phyloP scores from a whole-genome alignment of 1,284 basidiomycete species.

The Inonotus obliquus region DNA sequence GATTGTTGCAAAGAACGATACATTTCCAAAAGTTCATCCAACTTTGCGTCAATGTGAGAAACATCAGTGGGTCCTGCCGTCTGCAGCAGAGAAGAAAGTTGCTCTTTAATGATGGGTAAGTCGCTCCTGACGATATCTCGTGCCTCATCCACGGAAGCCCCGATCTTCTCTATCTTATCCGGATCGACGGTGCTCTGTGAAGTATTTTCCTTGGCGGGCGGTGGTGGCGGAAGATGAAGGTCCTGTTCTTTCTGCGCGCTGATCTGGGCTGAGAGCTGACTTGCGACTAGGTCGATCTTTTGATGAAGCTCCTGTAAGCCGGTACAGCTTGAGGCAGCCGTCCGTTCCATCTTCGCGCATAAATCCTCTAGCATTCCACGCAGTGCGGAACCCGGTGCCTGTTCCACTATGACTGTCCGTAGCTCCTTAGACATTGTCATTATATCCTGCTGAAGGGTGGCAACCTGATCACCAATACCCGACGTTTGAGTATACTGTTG shows the following conservation, averaged over 20 bases:
- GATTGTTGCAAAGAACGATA: background rate
- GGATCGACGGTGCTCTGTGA: background rate
- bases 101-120: constrained; percentile 8
- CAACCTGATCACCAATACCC: constrained; percentile 32
- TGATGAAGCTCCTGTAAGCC: constrained; percentile 5
- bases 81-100: background rate
- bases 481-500: constrained; percentile 34
- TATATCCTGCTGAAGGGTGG: constrained; percentile 34
- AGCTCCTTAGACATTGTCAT: constrained; percentile 19
- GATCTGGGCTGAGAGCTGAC: constrained; percentile 16
- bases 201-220: background rate
- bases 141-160: constrained; percentile 1
- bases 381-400: constrained; percentile 4
- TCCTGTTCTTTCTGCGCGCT: background rate
- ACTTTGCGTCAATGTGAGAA: constrained; percentile 24
- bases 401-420: constrained; percentile 15
- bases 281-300: constrained; percentile 10
- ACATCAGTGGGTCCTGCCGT: background rate
- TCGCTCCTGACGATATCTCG: background rate
- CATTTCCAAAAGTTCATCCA: constrained; percentile 24
- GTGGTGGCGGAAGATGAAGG: background rate
- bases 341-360: constrained; percentile 12
- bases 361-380: constrained; percentile 14
- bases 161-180: background rate
- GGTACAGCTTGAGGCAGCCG: background rate